A percentile compares a stretch with the other conserved stretches of the same genome.
Conservation (phyloP, 2,329 filamentous ascomycete species). For the Diaporthe ampelina region DNA sequence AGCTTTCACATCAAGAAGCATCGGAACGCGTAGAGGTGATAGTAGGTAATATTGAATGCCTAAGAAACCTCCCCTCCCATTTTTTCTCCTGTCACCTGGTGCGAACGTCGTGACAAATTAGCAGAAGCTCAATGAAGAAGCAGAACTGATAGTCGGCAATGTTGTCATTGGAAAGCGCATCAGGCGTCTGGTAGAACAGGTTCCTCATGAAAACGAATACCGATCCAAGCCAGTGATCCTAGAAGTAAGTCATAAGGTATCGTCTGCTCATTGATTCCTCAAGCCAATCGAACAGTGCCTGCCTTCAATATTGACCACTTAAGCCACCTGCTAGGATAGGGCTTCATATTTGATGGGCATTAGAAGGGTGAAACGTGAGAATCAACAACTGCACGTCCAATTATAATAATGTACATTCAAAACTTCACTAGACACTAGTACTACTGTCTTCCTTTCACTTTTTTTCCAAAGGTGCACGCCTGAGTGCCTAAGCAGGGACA, state of each 20-base stretch:
- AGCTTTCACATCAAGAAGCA: not conserved
- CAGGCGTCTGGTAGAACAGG: not conserved
- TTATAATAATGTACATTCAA: not conserved
- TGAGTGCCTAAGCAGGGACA: constrained; percentile 24
- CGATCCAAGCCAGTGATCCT: too few relatives aligned
- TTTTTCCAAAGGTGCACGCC: too few relatives aligned
- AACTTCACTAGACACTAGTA: not conserved
- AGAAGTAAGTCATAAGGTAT: not conserved
- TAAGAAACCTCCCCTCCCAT: not conserved
- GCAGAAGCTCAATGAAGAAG: not conserved
- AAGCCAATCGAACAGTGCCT: not conserved
- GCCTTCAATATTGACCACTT: not conserved
- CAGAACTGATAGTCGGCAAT: not conserved
- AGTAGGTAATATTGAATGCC: too few relatives aligned
- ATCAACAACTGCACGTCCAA: not conserved
- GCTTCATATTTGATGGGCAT: not conserved
- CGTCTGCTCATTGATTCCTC: not conserved
- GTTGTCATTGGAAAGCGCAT: not conserved
- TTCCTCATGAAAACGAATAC: not conserved
- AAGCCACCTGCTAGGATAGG: not conserved
- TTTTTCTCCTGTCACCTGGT: too few relatives aligned
- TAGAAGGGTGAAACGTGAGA: not conserved
- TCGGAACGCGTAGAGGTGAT: too few relatives aligned
- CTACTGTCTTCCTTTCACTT: too few relatives aligned
- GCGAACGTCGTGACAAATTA: not conserved